Percentiles rank a stretch among this genome's conserved stretches.
These are phyloP conservation scores for Blastobotrys robertii DNA, from an alignment of 805 yeast species.

Conservation along the genomic window DNA sequence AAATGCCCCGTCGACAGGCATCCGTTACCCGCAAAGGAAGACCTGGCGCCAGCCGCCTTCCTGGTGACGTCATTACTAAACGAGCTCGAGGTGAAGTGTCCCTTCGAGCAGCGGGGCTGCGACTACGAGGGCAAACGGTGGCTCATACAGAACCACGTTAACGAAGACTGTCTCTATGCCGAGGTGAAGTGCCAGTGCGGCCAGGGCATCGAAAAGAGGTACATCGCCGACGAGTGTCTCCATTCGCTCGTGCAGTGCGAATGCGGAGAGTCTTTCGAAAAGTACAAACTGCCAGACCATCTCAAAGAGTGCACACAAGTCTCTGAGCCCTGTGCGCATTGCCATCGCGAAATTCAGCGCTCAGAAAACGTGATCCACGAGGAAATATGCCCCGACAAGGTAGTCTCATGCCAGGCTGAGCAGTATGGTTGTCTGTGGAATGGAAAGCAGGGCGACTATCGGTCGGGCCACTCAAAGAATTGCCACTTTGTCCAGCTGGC, in stretches of 20 bases:
- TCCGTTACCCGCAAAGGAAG: conserved; percentile 29
- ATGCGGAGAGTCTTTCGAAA: conserved; percentile 13
- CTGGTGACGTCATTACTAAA: conserved; percentile 50
- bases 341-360: conserved; percentile 12
- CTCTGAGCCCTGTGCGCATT: conserved; percentile 8
- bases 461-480: conserved; percentile 14
- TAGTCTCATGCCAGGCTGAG: conserved; percentile 19
- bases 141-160: conserved; percentile 44
- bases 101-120: conserved; percentile 46
- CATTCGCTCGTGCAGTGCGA: conserved; percentile 18
- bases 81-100: conserved; percentile 48
- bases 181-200: conserved; percentile 19
- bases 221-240: conserved; percentile 8
- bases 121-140: conserved; percentile 48
- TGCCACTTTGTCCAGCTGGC: conserved; percentile 23
- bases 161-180: conserved; percentile 31
- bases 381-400: conserved; percentile 13
- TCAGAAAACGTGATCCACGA: conserved; percentile 13
- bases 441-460: conserved; percentile 14
- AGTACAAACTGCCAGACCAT: conserved; percentile 14
- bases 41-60: conserved; percentile 37
- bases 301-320: conserved; percentile 5
- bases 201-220: not conserved
- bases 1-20: conserved; percentile 57
- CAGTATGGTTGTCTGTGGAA: conserved; percentile 24